Evolutionary conservation across 2,329 filamentous ascomycete genomes (phyloP).

Genomic region (Saccharata proteae): DNA sequence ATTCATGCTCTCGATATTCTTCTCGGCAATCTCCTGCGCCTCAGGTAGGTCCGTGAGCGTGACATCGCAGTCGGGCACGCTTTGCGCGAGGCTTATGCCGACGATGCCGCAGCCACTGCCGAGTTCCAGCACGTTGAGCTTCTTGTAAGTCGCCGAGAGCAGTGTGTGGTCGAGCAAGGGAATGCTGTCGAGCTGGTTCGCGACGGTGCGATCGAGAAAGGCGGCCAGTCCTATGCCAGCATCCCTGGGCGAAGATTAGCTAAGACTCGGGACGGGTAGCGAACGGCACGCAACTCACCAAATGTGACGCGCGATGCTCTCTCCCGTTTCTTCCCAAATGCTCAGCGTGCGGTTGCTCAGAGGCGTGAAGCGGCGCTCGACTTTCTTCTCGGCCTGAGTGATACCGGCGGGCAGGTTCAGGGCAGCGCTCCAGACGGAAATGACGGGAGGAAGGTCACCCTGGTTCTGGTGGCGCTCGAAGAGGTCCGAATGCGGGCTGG

Average conservation of each 20-base stretch:
- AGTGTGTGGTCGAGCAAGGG: constrained; percentile 22
- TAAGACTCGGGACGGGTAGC: no score
- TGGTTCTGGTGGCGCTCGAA: constrained; percentile 15
- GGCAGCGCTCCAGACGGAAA: constrained; percentile 46
- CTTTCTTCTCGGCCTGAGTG: constrained; percentile 36
- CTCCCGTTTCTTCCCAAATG: constrained; percentile 59
- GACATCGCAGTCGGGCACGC: constrained; percentile 40
- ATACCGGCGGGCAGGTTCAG: constrained; percentile 26
- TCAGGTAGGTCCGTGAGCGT: constrained; percentile 55
- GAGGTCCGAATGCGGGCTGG: constrained; percentile 16
- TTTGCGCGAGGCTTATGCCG: constrained; percentile 46
- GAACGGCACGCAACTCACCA: constrained; percentile 42
- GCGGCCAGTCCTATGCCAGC: constrained; percentile 46
- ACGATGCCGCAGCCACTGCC: constrained; percentile 59
- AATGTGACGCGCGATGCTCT: constrained; percentile 60
- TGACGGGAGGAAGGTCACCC: constrained; percentile 31
- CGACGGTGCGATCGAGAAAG: constrained; percentile 35
- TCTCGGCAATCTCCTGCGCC: constrained; percentile 46
- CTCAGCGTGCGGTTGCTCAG: constrained; percentile 27
- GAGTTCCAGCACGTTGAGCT: constrained; percentile 48
- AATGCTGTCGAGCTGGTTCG: constrained; percentile 15
- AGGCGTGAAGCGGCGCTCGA: constrained; percentile 43
- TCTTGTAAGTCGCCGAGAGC: constrained; percentile 25
- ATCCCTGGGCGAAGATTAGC: constrained; percentile 31
- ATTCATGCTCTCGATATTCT: constrained; percentile 39